Evolutionary conservation across 2,329 filamentous ascomycete genomes (phyloP).

Genomic region (Trichoderma semiorbis): DNA sequence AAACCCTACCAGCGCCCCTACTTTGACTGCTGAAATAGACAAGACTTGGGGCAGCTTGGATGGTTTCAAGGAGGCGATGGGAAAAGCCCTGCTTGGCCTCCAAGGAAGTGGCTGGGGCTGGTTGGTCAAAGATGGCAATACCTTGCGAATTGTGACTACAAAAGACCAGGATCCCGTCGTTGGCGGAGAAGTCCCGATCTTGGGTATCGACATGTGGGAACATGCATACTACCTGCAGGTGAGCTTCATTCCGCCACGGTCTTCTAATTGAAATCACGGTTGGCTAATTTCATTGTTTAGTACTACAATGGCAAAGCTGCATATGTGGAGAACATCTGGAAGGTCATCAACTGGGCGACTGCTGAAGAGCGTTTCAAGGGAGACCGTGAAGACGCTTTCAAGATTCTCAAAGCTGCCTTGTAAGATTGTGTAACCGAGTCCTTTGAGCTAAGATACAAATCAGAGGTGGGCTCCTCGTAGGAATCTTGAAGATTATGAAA

Average conservation of each 20-base stretch:
- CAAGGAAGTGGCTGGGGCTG: constrained; percentile 89
- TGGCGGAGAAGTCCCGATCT: constrained; percentile 60
- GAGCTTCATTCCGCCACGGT: not conserved
- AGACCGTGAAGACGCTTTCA: constrained; percentile 44
- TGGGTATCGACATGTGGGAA: constrained; percentile 90
- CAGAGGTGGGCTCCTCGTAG: not conserved
- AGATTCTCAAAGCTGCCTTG: constrained; percentile 42
- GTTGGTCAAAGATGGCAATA: constrained; percentile 64
- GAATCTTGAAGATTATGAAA: not conserved
- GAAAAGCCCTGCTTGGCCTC: constrained; percentile 62
- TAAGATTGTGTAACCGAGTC: constrained; percentile 21
- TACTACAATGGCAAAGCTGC: constrained; percentile 73
- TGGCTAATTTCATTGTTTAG: constrained; percentile 37
- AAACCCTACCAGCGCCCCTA: constrained; percentile 52
- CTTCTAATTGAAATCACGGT: not conserved
- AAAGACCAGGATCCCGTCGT: constrained; percentile 81
- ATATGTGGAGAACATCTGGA: constrained; percentile 75
- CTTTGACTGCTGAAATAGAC: constrained; percentile 58
- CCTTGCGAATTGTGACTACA: constrained; percentile 71
- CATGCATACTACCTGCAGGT: constrained; percentile 87
- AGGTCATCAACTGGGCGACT: constrained; percentile 73
- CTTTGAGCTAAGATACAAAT: not conserved
- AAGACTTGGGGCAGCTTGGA: constrained; percentile 66
- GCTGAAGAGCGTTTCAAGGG: constrained; percentile 60
- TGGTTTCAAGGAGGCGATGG: constrained; percentile 64